Conservation (phyloP, 352 stramenopile genomes). For the Pythium rhizo-oryzae region DNA sequence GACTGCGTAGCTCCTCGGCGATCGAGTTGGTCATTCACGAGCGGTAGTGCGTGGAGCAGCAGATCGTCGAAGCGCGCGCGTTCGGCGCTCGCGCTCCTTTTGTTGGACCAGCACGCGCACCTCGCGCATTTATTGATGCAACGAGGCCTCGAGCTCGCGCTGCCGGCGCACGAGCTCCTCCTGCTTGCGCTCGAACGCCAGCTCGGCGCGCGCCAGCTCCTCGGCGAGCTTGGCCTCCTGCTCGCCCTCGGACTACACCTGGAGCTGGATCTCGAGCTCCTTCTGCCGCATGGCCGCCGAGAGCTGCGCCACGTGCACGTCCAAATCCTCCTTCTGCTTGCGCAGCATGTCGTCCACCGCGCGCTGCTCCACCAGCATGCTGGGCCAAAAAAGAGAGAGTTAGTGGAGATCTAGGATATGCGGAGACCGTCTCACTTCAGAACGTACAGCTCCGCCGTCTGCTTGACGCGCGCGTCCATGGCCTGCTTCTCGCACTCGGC, state of each 20-base stretch:
- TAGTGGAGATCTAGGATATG: not conserved
- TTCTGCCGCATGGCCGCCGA: conserved; percentile 80
- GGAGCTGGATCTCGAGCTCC: conserved; percentile 68
- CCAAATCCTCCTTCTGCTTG: conserved; percentile 73
- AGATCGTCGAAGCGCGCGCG: conserved; percentile 77
- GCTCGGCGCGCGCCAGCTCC: conserved; percentile 75
- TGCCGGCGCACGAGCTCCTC: conserved; percentile 67
- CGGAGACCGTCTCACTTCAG: not conserved
- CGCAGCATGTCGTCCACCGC: conserved; percentile 62
- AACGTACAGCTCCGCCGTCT: conserved; percentile 74
- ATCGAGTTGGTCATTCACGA: conserved; percentile 90
- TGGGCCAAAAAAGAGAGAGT: conserved; percentile 10
- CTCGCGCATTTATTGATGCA: conserved; percentile 84
- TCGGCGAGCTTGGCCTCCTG: conserved; percentile 57
- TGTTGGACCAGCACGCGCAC: conserved; percentile 63
- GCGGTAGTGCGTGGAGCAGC: conserved; percentile 74
- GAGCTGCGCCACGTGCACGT: conserved; percentile 61
- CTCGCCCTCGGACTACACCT: conserved; percentile 69
- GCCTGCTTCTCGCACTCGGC: conserved; percentile 75
- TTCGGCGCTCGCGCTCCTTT: conserved; percentile 79
- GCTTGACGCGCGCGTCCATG: conserved; percentile 72
- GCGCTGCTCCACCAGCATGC: conserved; percentile 61
- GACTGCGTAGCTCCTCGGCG: conserved; percentile 74
- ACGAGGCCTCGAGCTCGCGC: conserved; percentile 61
- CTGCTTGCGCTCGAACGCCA: conserved; percentile 80